phyloP scores from a whole-genome alignment of 495 filamentous ascomycete genomes.

The Penicillium maclennaniae region DNA sequence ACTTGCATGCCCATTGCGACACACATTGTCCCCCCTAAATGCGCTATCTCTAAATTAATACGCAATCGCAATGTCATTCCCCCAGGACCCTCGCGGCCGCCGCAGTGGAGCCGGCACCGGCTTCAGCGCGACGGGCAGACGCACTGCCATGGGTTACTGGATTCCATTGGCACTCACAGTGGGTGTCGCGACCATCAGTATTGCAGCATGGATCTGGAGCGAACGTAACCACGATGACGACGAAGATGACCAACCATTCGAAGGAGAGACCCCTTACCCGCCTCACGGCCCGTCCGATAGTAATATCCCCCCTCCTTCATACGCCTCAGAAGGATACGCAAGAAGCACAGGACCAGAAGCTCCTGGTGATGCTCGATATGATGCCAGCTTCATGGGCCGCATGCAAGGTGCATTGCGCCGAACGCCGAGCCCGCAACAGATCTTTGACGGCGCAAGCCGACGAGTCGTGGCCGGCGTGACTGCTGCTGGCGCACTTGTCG shows the following conservation, averaged over 20 bases:
- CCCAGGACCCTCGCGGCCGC: conserved; percentile 59
- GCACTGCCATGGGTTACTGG: conserved; percentile 77
- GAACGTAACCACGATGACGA: conserved; percentile 74
- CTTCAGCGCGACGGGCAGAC: conserved; percentile 53
- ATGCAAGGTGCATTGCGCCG: conserved; percentile 80
- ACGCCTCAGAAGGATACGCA: conserved; percentile 29
- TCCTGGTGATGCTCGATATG: conserved; percentile 37
- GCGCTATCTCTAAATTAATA: conserved; percentile 26
- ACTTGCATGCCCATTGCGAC: conserved; percentile 29
- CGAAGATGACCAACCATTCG: conserved; percentile 49
- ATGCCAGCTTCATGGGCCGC: conserved; percentile 66
- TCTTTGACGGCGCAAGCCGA: conserved; percentile 74
- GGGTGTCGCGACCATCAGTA: conserved; percentile 75
- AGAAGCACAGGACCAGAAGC: conserved; percentile 26
- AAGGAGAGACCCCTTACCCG: conserved; percentile 26
- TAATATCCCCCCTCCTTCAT: conserved; percentile 27
- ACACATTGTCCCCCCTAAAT: conserved; percentile 27
- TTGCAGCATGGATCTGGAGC: conserved; percentile 91
- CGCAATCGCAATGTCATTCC: conserved; percentile 64
- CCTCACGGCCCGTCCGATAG: conserved; percentile 30
- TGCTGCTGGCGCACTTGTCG: conserved; percentile 76
- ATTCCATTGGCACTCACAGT: conserved; percentile 79
- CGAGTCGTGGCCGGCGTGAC: conserved; percentile 74
- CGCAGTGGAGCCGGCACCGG: conserved; percentile 52
- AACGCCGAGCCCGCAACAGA: conserved; percentile 85